Evolutionary conservation across 805 yeast genomes (phyloP), one percentile per base, ranked within the genome.

Genomic region (Ogataea minuta): DNA sequence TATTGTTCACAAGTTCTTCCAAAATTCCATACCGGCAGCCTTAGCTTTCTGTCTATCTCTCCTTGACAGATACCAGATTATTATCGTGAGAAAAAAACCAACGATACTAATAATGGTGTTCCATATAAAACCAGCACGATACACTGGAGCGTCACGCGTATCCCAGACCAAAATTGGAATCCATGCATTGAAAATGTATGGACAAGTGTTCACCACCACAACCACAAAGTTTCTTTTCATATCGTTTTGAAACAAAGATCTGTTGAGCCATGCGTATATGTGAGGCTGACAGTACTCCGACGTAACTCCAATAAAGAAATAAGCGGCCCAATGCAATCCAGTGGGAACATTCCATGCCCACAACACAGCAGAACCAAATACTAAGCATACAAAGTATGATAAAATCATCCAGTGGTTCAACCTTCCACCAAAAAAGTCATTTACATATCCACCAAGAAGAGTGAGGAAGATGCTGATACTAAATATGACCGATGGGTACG

Each of bases 251-350:
- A 62, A 60, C 15, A 77, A 50, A 20, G 68, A 52, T 23, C 76
- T 61, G 51, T 77, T 77, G 12, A 76, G 67, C 82, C 81, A 77
- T 2, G 78, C 61, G 42, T 68, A 76, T 9, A 76, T 71, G 49
- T 71, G 66, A 1, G 82, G 80, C 54, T 76, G 81, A 1, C 80
- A 79, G 68, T 68, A 68, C 2, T 70, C 49, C 0, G 71, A 57
- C 4, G 80, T 76, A 11, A 69, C 56, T 1, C 76, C 76, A 4
- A 70, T 53, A 23, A 75, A 49, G 47, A 66, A 74, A 53, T 73
- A 77, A 11, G 69, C 55, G 9, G 69, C 58, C 78, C 79, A 76
- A 36, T 75, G 77, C 23, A 70, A 62, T 1, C 74, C 72, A 2
- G 41, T 50, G 1, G 77, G 75, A 17, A 77, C 64, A 24, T 72